Conservation (phyloP, 768 basidiomycete species). For the Macrolepiota fuliginosa region DNA sequence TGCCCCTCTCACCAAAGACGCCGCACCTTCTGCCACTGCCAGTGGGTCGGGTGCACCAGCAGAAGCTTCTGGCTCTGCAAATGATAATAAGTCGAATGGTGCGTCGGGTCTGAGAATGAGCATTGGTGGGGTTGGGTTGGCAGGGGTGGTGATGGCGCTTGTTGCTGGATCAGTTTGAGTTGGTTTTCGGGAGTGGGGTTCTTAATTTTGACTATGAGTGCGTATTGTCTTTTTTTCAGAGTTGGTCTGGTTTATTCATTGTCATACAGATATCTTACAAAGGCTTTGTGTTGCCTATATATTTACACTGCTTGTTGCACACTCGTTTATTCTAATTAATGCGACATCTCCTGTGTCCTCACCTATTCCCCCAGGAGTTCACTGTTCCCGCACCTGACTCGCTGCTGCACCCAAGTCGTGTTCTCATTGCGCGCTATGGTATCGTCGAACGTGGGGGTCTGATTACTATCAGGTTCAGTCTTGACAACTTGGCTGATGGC, state of each 20-base stretch:
- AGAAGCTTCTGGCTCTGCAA: background rate
- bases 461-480: background rate
- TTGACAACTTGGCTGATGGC: background rate
- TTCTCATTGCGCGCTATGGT: background rate
- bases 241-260: background rate
- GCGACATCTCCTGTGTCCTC: no score
- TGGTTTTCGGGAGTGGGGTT: background rate
- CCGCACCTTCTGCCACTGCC: conserved; percentile 6
- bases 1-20: conserved; percentile 16
- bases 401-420: background rate
- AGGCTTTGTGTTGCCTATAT: no score
- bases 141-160: background rate
- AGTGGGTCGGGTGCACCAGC: background rate
- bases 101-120: background rate
- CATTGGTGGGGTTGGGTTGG: background rate
- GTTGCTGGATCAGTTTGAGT: background rate
- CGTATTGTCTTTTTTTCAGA: background rate
- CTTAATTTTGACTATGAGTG: background rate
- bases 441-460: conserved; percentile 1
- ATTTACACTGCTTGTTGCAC: no score
- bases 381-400: no score
- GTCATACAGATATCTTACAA: background rate
- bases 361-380: no score
- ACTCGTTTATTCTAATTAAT: no score
- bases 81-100: background rate